A percentile compares a stretch with the other conserved stretches of the same genome.
Conservation (phyloP, 306 rosid species). For the Begonia fuchsioides region DNA sequence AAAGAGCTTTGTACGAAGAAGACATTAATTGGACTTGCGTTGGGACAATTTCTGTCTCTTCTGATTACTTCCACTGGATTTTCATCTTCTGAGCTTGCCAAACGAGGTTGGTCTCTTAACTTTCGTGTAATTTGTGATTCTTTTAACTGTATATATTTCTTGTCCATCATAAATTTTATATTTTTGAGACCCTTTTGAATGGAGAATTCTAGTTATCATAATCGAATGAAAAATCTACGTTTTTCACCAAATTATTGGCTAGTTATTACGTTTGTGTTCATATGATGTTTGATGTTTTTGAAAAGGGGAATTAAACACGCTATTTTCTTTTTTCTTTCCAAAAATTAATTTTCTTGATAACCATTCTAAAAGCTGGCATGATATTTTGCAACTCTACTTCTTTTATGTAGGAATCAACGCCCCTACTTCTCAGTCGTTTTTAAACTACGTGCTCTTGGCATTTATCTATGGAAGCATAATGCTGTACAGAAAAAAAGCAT, state of each 20-base stretch:
- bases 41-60: conserved; percentile 91
- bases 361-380: too few species aligned
- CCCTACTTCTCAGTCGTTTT: conserved; percentile 82
- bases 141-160: too few species aligned
- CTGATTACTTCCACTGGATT: conserved; percentile 82
- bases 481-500: conserved; percentile 44
- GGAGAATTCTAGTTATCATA: too few species aligned
- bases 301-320: too few species aligned
- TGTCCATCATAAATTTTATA: too few species aligned
- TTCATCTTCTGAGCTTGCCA: conserved; percentile 77
- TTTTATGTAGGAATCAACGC: conserved; percentile 53
- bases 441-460: conserved; percentile 68
- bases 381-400: background rate
- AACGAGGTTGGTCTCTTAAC: conserved; percentile 29
- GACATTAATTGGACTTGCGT: conserved; percentile 58
- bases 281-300: too few species aligned
- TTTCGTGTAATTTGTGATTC: conserved; percentile 1
- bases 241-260: too few species aligned
- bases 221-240: too few species aligned
- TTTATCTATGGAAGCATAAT: conserved; percentile 49
- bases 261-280: too few species aligned
- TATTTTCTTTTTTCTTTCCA: too few species aligned
- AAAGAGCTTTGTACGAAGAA: conserved; percentile 38
- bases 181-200: too few species aligned
- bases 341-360: too few species aligned